Conservation (phyloP, 1,139 yeast species). For the Saccharomyces pastorianus region DNA sequence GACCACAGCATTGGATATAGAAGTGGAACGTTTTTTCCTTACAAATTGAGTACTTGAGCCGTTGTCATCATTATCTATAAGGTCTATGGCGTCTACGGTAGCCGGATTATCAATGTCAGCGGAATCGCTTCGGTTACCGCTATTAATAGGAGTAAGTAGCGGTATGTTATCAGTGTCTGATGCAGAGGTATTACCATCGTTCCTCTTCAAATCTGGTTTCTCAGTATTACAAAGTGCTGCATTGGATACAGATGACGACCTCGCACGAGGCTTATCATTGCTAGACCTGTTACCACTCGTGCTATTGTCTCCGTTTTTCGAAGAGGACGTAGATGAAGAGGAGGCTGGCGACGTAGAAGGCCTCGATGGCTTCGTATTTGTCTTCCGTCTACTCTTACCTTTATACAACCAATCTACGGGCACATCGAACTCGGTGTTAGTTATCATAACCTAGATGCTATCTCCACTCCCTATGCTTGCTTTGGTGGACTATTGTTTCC, state of each 20-base stretch:
- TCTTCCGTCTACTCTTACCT: constrained; percentile 14
- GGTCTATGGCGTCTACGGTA: neutral
- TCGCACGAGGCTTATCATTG: constrained; percentile 2
- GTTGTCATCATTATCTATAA: neutral
- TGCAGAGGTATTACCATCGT: neutral
- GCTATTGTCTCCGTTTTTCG: neutral
- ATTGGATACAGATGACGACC: constrained; percentile 9
- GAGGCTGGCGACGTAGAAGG: neutral
- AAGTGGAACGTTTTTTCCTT: constrained; percentile 4
- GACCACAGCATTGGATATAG: neutral
- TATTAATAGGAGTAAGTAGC: neutral
- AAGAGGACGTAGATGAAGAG: neutral
- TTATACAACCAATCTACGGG: constrained; percentile 31
- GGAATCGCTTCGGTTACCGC: neutral
- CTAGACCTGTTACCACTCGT: neutral
- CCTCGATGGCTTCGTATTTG: constrained; percentile 1
- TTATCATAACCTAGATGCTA: neutral
- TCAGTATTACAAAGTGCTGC: constrained; percentile 5
- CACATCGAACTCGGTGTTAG: constrained; percentile 23
- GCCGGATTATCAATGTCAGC: neutral
- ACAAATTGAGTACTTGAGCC: neutral
- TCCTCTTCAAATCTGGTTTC: neutral
- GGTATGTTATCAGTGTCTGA: neutral
- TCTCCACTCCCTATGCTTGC: neutral
- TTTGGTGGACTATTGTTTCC: neutral